Evolutionary conservation across 2,329 filamentous ascomycete species (phyloP).

Genomic region (Myriangium duriaei): DNA sequence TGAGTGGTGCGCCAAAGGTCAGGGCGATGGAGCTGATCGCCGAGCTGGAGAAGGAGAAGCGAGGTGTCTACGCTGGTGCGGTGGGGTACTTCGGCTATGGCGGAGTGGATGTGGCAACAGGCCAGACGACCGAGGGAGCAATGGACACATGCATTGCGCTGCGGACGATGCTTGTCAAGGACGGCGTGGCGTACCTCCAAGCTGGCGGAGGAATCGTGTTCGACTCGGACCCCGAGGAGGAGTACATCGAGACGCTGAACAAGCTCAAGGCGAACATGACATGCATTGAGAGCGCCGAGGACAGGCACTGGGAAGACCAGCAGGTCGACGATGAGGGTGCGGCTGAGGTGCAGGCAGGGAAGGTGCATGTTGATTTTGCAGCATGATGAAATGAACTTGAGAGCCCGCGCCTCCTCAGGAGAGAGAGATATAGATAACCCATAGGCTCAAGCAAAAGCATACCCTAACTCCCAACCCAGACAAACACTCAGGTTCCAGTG

Average conservation of each 20-base stretch:
- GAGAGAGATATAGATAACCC: too few species aligned
- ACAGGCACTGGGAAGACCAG: slow-evolving; percentile 45
- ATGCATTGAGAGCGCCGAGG: slow-evolving; percentile 75
- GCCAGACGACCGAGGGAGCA: slow-evolving; percentile 58
- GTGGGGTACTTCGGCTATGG: slow-evolving; percentile 94
- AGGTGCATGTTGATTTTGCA: slow-evolving; percentile 12
- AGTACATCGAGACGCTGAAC: slow-evolving; percentile 95
- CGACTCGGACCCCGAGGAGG: slow-evolving; percentile 80
- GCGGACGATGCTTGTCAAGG: slow-evolving; percentile 88
- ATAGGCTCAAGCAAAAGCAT: too few species aligned
- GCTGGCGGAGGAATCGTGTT: slow-evolving; percentile 83
- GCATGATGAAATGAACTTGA: too few species aligned
- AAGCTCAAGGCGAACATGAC: slow-evolving; percentile 85
- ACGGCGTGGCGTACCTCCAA: slow-evolving; percentile 83
- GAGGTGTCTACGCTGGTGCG: slow-evolving; percentile 88
- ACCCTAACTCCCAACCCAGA: too few species aligned
- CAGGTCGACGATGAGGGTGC: slow-evolving; percentile 13
- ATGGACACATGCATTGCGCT: slow-evolving; percentile 83
- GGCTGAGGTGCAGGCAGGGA: slow-evolving; percentile 8
- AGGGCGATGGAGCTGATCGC: slow-evolving; percentile 94
- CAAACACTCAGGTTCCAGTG: too few species aligned
- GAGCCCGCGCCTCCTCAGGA: too few species aligned
- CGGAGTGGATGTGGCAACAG: slow-evolving; percentile 46
- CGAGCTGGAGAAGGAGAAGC: slow-evolving; percentile 85
- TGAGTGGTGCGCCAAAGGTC: slow-evolving; percentile 91